A percentile compares a stretch with the other conserved stretches of the same genome.
Evolutionary conservation across 129 eudicot genomes (phyloP).

Genomic region (Saposhnikovia divaricata): DNA sequence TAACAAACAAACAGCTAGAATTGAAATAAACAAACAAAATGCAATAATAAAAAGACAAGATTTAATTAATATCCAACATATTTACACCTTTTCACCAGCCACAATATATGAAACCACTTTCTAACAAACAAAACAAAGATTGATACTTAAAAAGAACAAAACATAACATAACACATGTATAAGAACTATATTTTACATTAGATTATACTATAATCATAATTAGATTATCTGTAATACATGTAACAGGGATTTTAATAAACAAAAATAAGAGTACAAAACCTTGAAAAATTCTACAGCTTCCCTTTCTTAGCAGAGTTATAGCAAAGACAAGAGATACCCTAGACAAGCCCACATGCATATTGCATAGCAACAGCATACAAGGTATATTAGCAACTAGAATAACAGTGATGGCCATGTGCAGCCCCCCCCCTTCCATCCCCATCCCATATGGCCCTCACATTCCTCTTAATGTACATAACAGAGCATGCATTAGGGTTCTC

Average conservation of each 20-base stretch:
- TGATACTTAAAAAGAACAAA: background rate
- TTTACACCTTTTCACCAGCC: background rate
- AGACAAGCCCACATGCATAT: constrained; percentile 12
- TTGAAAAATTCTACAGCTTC: constrained; percentile 11
- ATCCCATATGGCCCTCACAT: constrained; percentile 22
- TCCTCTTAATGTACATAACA: constrained; percentile 47
- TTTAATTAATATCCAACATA: too few species aligned
- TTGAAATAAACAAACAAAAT: too few species aligned
- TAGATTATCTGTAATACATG: constrained; percentile 3
- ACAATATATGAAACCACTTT: background rate
- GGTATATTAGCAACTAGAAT: background rate
- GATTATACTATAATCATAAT: background rate
- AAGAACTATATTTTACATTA: background rate
- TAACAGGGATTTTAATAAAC: constrained; percentile 2
- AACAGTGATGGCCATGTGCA: constrained; percentile 27
- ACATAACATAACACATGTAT: background rate
- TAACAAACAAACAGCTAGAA: too few species aligned
- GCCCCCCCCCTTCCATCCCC: constrained; percentile 8
- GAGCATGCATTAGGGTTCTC: constrained; percentile 97
- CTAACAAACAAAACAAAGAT: too few species aligned
- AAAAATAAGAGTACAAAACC: constrained; percentile 6
- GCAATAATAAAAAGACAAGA: too few species aligned
- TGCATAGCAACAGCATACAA: background rate
- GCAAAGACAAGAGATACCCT: background rate
- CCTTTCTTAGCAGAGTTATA: background rate